Evolutionary conservation across 2,329 filamentous ascomycete genomes (phyloP), one percentile per base, ranked within the genome.

Genomic region (Moelleriella libera): DNA sequence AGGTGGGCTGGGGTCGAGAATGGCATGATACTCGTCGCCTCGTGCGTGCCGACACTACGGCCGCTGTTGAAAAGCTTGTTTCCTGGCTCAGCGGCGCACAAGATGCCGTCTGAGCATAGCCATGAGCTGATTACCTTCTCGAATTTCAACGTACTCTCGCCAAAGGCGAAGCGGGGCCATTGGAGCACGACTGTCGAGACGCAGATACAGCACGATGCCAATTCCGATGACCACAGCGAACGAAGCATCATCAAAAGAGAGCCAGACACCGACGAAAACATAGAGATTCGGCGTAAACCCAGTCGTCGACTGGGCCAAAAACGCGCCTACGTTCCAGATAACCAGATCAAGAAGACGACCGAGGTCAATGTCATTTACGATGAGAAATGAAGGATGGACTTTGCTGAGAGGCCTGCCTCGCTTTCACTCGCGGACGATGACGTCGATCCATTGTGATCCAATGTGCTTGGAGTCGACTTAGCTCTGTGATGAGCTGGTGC

Each of bases 1-100:
- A 50, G 48, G 39, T 50, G 48, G 48, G 48, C 48, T 40, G 48
- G 43, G 30, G 46, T 50, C 14, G 48, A 50, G 21, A 50, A 50
- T 32, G 46, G 46, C 30, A 42, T 50, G 5, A 50, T 50, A 28
- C 43, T 50, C 14, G 14, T 50, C 14, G 48, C 40, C 28, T 45
- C 46, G 14, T 50, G 48, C 12, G 44, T 50, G 9, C 48, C 48
- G 11, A 48, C 48, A 6, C 29, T 50, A 11, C 46, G 49, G 6
- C 49, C 49, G 5, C 39, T 50, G 7, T 30, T 50, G 21, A 50
- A 44, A 41, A 48, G 46, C 14, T 11, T 46, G 8, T 50, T 46
- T 10, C 49, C 46, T 1, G 44, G 49, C 2, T 50, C 44, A 32
- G 30, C 46, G 4, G 46, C 41, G 7, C 37, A 14, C 6, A 46